phyloP scores from a whole-genome alignment of 2,329 filamentous ascomycete genomes.

The Botrytis elliptica region DNA sequence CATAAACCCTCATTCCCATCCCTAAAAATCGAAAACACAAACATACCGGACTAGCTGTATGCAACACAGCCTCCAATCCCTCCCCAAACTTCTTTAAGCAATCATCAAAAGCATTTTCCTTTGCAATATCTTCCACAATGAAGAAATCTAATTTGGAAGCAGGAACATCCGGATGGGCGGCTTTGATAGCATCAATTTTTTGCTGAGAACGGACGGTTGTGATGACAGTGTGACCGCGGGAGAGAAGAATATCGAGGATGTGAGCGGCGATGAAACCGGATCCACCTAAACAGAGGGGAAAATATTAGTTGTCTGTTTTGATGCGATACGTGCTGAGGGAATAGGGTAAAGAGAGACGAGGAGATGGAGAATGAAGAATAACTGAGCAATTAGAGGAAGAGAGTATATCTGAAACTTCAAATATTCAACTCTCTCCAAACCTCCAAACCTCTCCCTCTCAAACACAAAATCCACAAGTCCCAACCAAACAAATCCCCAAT shows the following conservation, averaged over 20 bases:
- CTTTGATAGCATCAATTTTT: constrained; percentile 47
- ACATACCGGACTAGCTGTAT: constrained; percentile 59
- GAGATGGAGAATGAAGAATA: not conserved
- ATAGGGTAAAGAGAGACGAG: no score
- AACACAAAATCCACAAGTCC: not conserved
- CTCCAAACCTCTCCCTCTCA: not conserved
- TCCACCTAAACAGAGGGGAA: constrained; percentile 40
- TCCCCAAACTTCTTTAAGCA: constrained; percentile 42
- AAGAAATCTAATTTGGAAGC: constrained; percentile 59
- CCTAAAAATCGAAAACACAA: constrained; percentile 41
- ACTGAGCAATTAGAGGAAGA: not conserved
- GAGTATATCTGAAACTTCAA: not conserved
- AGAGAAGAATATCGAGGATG: constrained; percentile 49
- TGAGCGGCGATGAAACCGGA: constrained; percentile 56
- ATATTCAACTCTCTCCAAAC: not conserved
- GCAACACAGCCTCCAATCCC: constrained; percentile 66
- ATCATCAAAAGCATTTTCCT: constrained; percentile 66
- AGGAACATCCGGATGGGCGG: constrained; percentile 44
- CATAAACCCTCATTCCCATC: not conserved
- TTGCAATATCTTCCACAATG: constrained; percentile 71
- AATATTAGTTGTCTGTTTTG: not conserved
- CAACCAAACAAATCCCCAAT: not conserved
- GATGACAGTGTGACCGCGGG: constrained; percentile 42
- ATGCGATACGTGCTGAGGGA: not conserved
- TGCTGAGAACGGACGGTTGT: constrained; percentile 49